A percentile compares a stretch with the other conserved stretches of the same genome.
Evolutionary conservation across 2,329 filamentous ascomycete genomes (phyloP).

Genomic region (Pyrenophora graminea): DNA sequence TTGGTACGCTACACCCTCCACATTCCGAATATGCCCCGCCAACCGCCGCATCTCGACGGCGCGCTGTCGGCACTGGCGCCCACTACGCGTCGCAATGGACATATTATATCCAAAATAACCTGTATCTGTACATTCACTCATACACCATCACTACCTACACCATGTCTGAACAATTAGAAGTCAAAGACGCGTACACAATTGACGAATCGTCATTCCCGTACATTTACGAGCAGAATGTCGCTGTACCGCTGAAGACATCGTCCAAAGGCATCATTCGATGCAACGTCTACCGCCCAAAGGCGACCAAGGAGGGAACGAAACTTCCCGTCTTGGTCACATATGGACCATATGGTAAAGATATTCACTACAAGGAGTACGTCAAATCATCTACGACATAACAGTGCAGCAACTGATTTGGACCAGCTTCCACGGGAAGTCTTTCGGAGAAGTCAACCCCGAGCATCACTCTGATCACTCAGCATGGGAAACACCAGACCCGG

Average conservation of each 20-base stretch:
- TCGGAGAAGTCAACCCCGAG: conserved; percentile 40
- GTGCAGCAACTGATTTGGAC: neutral
- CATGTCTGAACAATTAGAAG: conserved; percentile 34
- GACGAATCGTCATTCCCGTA: conserved; percentile 49
- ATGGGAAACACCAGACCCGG: conserved; percentile 52
- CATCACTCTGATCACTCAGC: conserved; percentile 48
- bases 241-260: conserved; percentile 49
- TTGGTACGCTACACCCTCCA: conserved; percentile 15
- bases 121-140: neutral
- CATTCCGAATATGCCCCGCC: conserved; percentile 24
- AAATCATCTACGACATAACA: neutral
- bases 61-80: conserved; percentile 10
- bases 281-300: conserved; percentile 58
- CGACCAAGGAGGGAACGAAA: conserved; percentile 35
- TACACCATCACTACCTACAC: conserved; percentile 1
- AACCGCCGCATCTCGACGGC: conserved; percentile 4
- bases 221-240: conserved; percentile 57
- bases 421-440: conserved; percentile 58
- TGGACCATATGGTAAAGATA: conserved; percentile 75
- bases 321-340: conserved; percentile 71
- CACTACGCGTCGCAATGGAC: conserved; percentile 12
- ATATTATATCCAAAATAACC: conserved; percentile 24
- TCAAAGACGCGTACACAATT: conserved; percentile 40
- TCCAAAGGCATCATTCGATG: conserved; percentile 51
- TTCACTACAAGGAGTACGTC: conserved; percentile 60